These are phyloP conservation scores for Colletotrichum sp. DNA, from an alignment of 2,329 filamentous ascomycete genomes.

Conservation along the genomic window DNA sequence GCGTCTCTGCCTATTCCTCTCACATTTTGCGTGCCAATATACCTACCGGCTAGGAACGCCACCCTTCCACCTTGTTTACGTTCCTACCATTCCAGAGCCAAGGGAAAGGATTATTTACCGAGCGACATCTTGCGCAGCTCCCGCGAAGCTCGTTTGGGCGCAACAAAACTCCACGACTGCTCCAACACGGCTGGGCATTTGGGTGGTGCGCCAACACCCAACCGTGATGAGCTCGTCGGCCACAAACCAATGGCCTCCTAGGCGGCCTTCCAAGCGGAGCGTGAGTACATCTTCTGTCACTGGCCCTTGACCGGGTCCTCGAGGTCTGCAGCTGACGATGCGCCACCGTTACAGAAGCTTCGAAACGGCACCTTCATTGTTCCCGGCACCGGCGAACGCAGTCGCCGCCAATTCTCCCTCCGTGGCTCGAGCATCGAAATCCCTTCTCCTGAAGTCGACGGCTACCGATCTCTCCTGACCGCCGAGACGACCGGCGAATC, in stretches of 20 bases:
- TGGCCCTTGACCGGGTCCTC: neutral
- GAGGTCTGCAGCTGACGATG: neutral
- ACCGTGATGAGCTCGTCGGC: constrained; percentile 24
- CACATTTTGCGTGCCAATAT: neutral
- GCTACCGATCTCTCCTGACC: constrained; percentile 37
- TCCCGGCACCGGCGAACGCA: constrained; percentile 83
- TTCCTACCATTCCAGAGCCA: neutral
- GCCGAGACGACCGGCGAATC: constrained; percentile 41
- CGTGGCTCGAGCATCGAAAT: constrained; percentile 52
- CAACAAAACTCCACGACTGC: constrained; percentile 31
- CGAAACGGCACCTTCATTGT: constrained; percentile 88
- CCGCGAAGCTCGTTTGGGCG: constrained; percentile 14
- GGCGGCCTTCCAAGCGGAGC: constrained; percentile 49
- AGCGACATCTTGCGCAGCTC: neutral
- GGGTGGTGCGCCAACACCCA: constrained; percentile 19
- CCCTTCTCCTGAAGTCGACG: constrained; percentile 33
- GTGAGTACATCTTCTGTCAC: constrained; percentile 33
- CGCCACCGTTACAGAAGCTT: constrained; percentile 60
- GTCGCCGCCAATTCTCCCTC: constrained; percentile 80
- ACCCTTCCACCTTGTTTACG: neutral
- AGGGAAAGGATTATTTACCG: neutral
- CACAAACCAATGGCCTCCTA: constrained; percentile 41
- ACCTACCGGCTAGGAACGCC: neutral
- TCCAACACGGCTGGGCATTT: constrained; percentile 5
- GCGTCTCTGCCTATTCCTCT: neutral